Percentiles rank a stretch among this genome's conserved stretches.
Conservation (phyloP, 441 rosid species). For the Pelargonium fulgidum region DNA sequence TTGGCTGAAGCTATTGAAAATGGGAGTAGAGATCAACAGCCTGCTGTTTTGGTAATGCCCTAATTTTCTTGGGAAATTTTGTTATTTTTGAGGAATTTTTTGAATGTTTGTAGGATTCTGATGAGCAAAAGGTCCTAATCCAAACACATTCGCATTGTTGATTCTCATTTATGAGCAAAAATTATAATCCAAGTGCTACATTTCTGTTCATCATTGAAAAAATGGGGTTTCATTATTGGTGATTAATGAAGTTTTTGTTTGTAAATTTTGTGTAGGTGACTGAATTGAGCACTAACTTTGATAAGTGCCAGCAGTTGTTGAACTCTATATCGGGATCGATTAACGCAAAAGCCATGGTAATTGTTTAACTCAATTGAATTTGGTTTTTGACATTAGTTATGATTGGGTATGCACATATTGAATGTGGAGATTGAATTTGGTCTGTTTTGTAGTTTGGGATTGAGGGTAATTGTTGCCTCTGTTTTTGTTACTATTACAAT, state of each 20-base stretch:
- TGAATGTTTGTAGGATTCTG: no score
- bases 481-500: neutral
- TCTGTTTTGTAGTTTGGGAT: neutral
- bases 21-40: slow-evolving; percentile 73
- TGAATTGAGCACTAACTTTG: slow-evolving; percentile 74
- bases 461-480: neutral
- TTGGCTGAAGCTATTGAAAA: slow-evolving; percentile 58
- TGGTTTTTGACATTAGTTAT: neutral
- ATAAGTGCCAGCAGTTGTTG: slow-evolving; percentile 83
- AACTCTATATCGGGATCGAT: slow-evolving; percentile 69
- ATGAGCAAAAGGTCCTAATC: no score
- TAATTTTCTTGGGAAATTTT: slow-evolving; percentile 17
- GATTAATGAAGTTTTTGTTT: slow-evolving; percentile 11
- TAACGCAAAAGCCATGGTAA: slow-evolving; percentile 61
- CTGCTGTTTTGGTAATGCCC: slow-evolving; percentile 58
- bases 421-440: neutral
- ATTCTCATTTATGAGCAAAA: no score
- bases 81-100: neutral
- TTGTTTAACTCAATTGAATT: neutral
- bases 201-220: neutral
- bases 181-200: no score
- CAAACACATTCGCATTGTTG: no score
- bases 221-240: slow-evolving; percentile 1
- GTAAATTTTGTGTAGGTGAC: slow-evolving; percentile 34
- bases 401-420: neutral